Base-by-base conservation (phyloP, 768 basidiomycete genomes). In the Vishniacozyma victoriae region DNA sequence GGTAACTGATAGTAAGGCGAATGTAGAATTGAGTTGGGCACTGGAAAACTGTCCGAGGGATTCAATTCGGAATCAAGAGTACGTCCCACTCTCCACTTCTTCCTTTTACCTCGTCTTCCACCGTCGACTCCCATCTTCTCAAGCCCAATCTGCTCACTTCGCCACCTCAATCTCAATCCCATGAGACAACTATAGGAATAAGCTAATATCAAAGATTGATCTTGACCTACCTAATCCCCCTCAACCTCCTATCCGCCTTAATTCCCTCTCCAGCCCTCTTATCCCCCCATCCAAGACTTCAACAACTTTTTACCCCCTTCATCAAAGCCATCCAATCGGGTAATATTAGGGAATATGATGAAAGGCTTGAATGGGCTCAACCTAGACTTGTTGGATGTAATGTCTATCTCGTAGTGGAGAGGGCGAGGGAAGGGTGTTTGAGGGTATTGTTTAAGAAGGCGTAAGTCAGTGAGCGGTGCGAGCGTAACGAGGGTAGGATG, bases 191-290 rank as follows among this genome's bases (percentile, higher is more conserved):
- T 24, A 43, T 35, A 33, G 29, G 29, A 9, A 33, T n/a, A 9
- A 33, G 29, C 9, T 9, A 9, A 9, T n/a, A 33, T n/a, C 20
- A 12, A 52, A 96, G 91, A 67, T 84, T 92, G 9, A 91, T 96
- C 48, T 75, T 97, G 44, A 85, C 85, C 19, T 95, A 88, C 69
- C 79, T 97, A 27, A 81, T 97, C 44, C 90, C 93, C 0, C 77
- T 97, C 13, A 84, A 86, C 15, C 82, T 99, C 33, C 76, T 95
- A 35, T 83, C 82, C 50, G 95, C 93, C 3, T 83, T 87, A 52
- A 78, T 95, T 23, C 93, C 93, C 11, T 83, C 89, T 0, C 56
- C 71, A 26, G 78, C 78, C 47, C 78, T 97, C 18, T 74, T 93
- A 56, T 58, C 77, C 24, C 80, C 81, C 4, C 90, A 87, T 70